Evolutionary conservation across 371 early-diverging fungal species (phyloP).

Genomic region (Coemansia sp.): DNA sequence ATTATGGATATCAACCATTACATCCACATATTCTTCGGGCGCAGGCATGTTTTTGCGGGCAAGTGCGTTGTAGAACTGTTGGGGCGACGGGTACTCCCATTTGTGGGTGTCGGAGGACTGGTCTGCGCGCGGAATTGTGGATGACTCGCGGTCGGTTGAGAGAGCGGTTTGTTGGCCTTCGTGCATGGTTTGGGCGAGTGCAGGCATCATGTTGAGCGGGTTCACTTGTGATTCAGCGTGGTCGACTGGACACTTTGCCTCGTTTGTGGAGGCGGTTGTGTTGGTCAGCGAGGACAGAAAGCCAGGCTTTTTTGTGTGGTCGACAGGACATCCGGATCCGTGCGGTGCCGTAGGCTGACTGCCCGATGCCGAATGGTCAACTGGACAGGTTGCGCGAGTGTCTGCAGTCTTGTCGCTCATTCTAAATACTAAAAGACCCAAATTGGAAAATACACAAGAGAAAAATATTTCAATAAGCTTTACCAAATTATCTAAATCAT

Average conservation of each 20-base stretch:
- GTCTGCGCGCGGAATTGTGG: constrained; percentile 58
- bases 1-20: constrained; percentile 97
- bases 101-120: constrained; percentile 2
- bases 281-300: neutral
- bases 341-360: no score
- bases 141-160: constrained; percentile 66
- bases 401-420: no score
- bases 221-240: constrained; percentile 50
- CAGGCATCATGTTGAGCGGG: constrained; percentile 85
- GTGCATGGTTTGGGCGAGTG: constrained; percentile 66
- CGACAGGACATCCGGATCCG: neutral
- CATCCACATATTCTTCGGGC: constrained; percentile 82
- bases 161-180: constrained; percentile 67
- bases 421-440: no score
- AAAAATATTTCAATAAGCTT: no score
- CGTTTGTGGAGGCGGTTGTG: neutral
- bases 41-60: constrained; percentile 92
- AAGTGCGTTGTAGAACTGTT: constrained; percentile 95
- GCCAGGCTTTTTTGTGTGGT: neutral
- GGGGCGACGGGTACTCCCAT: constrained; percentile 97
- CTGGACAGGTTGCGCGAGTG: no score
- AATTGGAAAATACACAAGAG: no score
- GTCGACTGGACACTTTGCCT: constrained; percentile 44
- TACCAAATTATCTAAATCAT: no score
- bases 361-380: no score